Evolutionary conservation across 2,329 filamentous ascomycete species (phyloP).

Genomic region (Zasmidium angulare): DNA sequence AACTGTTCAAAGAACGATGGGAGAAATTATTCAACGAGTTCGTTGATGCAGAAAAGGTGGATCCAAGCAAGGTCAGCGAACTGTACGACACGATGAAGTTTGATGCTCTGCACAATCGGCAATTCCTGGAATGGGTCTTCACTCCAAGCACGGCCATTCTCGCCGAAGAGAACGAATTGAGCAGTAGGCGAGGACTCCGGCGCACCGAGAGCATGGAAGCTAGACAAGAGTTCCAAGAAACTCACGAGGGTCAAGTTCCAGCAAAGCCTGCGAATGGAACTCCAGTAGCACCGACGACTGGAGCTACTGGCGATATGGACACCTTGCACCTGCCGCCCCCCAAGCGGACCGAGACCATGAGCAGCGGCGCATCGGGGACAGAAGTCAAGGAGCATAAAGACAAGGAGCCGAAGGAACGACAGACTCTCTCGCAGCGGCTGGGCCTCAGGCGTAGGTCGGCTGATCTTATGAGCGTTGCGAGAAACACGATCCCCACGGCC

Average conservation of each 20-base stretch:
- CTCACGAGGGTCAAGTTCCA: constrained; percentile 27
- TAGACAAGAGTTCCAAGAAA: constrained; percentile 33
- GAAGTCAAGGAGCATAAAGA: constrained; percentile 8
- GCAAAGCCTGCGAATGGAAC: constrained; percentile 3
- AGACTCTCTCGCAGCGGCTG: constrained; percentile 46
- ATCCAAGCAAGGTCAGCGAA: constrained; percentile 97
- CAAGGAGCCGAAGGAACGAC: constrained; percentile 17
- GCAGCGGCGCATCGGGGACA: constrained; percentile 13
- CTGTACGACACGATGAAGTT: constrained; percentile 99
- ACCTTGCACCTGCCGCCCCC: constrained; percentile 21
- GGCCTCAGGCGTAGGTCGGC: constrained; percentile 56
- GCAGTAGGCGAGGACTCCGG: constrained; percentile 20
- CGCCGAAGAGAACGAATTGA: constrained; percentile 55
- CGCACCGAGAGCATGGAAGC: constrained; percentile 34
- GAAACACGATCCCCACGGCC: constrained; percentile 21
- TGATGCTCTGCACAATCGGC: constrained; percentile 92
- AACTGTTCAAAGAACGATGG: constrained; percentile 94
- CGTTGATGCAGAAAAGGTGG: constrained; percentile 93
- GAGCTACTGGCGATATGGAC: constrained; percentile 12
- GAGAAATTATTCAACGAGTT: constrained; percentile 98
- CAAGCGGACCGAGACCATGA: constrained; percentile 22
- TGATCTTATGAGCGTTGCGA: constrained; percentile 32
- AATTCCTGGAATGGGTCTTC: constrained; percentile 96
- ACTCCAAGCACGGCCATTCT: constrained; percentile 79
- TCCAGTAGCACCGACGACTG: background rate